Base-by-base conservation (phyloP, 2,329 filamentous ascomycete species). In the Aspergillus aculeatinus region DNA sequence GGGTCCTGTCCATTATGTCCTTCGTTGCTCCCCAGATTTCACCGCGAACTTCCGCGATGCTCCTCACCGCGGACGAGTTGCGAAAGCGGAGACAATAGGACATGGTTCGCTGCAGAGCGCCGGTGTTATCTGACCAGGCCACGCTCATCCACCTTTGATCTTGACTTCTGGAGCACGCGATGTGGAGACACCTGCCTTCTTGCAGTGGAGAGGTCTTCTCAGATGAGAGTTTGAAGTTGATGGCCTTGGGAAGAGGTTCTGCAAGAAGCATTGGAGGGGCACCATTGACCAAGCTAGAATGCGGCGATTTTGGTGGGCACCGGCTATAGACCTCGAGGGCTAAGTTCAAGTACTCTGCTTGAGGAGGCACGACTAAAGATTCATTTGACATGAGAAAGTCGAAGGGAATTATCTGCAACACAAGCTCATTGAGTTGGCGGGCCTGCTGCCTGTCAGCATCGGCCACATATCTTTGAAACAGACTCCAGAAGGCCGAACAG, bases 321-420 rank as follows among this genome's bases (percentile, higher is more conserved):
- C 85, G 81, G 63, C 83, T 81, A 67, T 87, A 87, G 2, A 87
- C 79, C 65, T 86, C 83, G 31, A 84, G 74, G 11, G 83, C 84
- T 49, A 87, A 71, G 21, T 74, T 78, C 27, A 79, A 65, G 66
- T 83, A 82, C 12, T 80, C 79, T 23, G 70, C 68, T 33, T 81
- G 78, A 12, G 81, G 76, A 23, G 81, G 79, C 7, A 85, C 76
- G 19, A 84, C 79, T 44, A 86, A 74, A 2, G 77, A 77, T 16
- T 83, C 79, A n/a, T 77, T 74, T 0, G 80, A 82, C 35, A 80
- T 80, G 21, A 88, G 71, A 59, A 85, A 82, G 31, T 78, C 77
- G 25, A 85, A 78, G 0, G 85, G 84, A 14, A 88, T 69, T 27
- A 88, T 78, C 64, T 88, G 85, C 31, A 87, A 72, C 12, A 84